Evolutionary conservation across 2,329 filamentous ascomycete species (phyloP), one percentile per base, ranked within the genome.

Genomic region (Fusarium duplospermum): DNA sequence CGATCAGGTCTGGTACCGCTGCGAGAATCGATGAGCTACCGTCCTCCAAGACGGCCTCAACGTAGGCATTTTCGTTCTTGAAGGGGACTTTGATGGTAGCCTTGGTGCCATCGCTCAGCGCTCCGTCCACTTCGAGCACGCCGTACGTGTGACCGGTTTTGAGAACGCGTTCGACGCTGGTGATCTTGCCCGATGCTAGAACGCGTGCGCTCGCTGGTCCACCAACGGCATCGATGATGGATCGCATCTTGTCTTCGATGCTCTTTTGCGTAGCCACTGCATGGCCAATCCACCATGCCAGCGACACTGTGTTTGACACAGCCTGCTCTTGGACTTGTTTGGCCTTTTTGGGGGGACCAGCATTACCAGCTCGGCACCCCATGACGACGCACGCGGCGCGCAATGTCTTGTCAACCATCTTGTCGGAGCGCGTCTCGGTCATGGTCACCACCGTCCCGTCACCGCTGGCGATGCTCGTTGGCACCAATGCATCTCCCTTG

Each of bases 251-350:
- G 7, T 83, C 84, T 1, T 85, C 83, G 11, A 86, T 82, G n/a
- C 84, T 84, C 47, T 67, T 68, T 36, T 66, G 56, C 24, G 54
- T 63, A 11, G 70, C 56, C 31, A 88, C 86, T 52, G 84, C 85
- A 2, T 87, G 84, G 0, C 88, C 87, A n/a, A 89, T 86, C 33
- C 82, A 80, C 84, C 81, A 85, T 4, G 81, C 83, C 2, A 84
- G 80, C 7, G 82, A 84, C 18, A 80, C 69, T 0, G 80, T 83
- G 56, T 83, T 82, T 4, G 79, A 77, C 7, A 84, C 79, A 22
- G 80, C 82, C 50, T 77, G 80, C 10, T 77, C 72, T 24, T 78
- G 77, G 22, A 83, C 79, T 20, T 81, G 77, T 18, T 78, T 52
- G 64, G 20, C 80, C 78, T 13, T 76, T 79, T 13, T 82, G 76